phyloP scores from a whole-genome alignment of 306 rosid species.

The Malus fusca region DNA sequence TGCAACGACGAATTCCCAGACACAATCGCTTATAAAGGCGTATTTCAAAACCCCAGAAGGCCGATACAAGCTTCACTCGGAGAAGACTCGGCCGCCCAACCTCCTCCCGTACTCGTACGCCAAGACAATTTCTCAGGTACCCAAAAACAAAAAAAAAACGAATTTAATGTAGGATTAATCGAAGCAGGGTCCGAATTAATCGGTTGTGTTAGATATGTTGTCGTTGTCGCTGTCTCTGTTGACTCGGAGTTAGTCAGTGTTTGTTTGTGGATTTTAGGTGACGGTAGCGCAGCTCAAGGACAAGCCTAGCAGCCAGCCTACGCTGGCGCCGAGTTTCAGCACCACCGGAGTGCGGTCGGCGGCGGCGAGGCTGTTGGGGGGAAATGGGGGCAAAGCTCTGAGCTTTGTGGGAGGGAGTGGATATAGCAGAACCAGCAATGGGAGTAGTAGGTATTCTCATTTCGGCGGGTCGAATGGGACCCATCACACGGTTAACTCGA shows the following conservation, averaged over 20 bases:
- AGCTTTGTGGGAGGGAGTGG: slow-evolving; percentile 89
- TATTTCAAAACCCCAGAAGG: slow-evolving; percentile 98
- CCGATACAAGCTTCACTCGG: slow-evolving; percentile 84
- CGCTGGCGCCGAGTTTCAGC: slow-evolving; percentile 45
- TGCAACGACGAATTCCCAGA: not conserved
- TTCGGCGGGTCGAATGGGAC: slow-evolving; percentile 20
- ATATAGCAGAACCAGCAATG: slow-evolving; percentile 56
- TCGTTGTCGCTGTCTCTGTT: not conserved
- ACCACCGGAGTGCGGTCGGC: slow-evolving; percentile 82
- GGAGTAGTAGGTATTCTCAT: slow-evolving; percentile 40
- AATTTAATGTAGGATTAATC: not conserved
- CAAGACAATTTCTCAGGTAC: slow-evolving; percentile 84
- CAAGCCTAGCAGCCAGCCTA: slow-evolving; percentile 58
- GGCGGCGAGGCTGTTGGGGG: slow-evolving; percentile 76
- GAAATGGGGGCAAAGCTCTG: slow-evolving; percentile 77
- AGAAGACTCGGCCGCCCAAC: slow-evolving; percentile 85
- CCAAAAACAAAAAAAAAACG: not conserved
- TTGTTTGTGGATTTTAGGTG: slow-evolving; percentile 37
- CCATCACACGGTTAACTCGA: slow-evolving; percentile 39
- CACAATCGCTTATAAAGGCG: slow-evolving; percentile 37
- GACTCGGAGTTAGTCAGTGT: slow-evolving; percentile 13
- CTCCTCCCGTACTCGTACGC: slow-evolving; percentile 86
- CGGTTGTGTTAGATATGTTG: not conserved
- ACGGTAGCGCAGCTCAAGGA: slow-evolving; percentile 86
- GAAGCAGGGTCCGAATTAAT: not conserved